Evolutionary conservation across 345 rosid species (phyloP).

Genomic region (Chamaenerion angustifolium): DNA sequence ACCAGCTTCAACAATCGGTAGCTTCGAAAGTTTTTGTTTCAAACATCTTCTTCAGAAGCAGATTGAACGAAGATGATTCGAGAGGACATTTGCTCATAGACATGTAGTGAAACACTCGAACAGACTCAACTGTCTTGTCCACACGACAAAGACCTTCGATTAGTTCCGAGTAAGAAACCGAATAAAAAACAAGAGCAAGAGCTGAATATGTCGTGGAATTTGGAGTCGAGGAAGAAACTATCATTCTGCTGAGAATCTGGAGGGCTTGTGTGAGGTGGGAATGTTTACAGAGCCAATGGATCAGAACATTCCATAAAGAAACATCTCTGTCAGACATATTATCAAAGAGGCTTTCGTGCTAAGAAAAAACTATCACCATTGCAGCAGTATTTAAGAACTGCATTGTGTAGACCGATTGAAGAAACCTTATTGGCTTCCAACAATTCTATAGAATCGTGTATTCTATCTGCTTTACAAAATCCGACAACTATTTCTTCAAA

Average conservation of each 20-base stretch:
- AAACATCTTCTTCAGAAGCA: constrained; percentile 20
- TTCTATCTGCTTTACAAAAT: constrained; percentile 22
- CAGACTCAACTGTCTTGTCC: constrained; percentile 22
- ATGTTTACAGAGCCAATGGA: constrained; percentile 37
- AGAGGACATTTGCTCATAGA: constrained; percentile 21
- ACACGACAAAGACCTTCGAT: constrained; percentile 28
- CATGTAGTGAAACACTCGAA: constrained; percentile 31
- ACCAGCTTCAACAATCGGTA: no score
- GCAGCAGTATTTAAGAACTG: constrained; percentile 33
- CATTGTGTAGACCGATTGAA: constrained; percentile 27
- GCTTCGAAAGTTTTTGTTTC: constrained; percentile 20
- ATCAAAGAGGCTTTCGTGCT: constrained; percentile 24
- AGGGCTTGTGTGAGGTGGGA: constrained; percentile 17
- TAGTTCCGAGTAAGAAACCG: constrained; percentile 30
- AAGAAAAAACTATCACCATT: constrained; percentile 18
- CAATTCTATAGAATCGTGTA: constrained; percentile 18
- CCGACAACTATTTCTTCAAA: constrained; percentile 25
- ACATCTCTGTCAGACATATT: constrained; percentile 24
- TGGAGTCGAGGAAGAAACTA: constrained; percentile 20
- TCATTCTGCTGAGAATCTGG: constrained; percentile 38
- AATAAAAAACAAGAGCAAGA: constrained; percentile 29
- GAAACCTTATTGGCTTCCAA: constrained; percentile 26
- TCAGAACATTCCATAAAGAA: constrained; percentile 35
- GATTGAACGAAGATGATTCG: constrained; percentile 16
- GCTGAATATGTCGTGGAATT: constrained; percentile 28